Evolutionary conservation across 2,329 filamentous ascomycete genomes (phyloP), one percentile per base, ranked within the genome.

Genomic region (Sclerotiophoma versabilis): DNA sequence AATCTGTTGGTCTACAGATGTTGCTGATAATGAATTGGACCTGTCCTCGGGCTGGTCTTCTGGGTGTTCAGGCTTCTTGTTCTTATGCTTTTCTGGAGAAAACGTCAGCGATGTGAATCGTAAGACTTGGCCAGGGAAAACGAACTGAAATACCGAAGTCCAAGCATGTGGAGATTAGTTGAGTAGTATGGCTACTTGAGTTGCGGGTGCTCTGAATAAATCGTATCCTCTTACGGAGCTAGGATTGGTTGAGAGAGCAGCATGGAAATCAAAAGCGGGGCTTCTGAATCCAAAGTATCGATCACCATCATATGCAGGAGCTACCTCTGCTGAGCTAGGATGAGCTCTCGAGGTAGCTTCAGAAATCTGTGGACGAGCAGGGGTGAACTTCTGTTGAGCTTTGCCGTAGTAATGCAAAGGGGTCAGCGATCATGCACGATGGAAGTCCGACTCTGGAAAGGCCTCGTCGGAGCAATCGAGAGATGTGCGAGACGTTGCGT

Each of bases 81-180:
- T 58, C 32, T 57, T 62, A 27, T 60, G 58, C 43, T 58, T 65
- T 50, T 50, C 64, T 63, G 14, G n/a, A n/a, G 23, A 42, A 12
- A 7, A 25, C 12, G 5, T 63, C 26, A 63, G 50, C 19, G 33
- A 36, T 26, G 11, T 15, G 14, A 15, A 11, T 12, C 6, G 6
- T 11, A 37, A 17, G 10, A 2, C 11, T 9, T 6, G n/a, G 10
- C 11, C 1, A n/a, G 15, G 26, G 32, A 17, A 10, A 25, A 54
- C 62, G 30, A 7, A 65, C 64, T 59, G 34, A 66, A 58, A 38
- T 54, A 62, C 38, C 50, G 54, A 39, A 66, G 54, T 34, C 61
- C 58, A 55, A 64, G 58, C 62, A 66, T 66, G 41, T 64, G 62
- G 62, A 54, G 53, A 26, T 26, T 19, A 20, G 27, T 50, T 20